Percentiles rank a stretch among this genome's conserved stretches.
These are phyloP conservation scores for Solanum bukasovii DNA, from an alignment of 257 asterid species.

Conservation along the genomic window DNA sequence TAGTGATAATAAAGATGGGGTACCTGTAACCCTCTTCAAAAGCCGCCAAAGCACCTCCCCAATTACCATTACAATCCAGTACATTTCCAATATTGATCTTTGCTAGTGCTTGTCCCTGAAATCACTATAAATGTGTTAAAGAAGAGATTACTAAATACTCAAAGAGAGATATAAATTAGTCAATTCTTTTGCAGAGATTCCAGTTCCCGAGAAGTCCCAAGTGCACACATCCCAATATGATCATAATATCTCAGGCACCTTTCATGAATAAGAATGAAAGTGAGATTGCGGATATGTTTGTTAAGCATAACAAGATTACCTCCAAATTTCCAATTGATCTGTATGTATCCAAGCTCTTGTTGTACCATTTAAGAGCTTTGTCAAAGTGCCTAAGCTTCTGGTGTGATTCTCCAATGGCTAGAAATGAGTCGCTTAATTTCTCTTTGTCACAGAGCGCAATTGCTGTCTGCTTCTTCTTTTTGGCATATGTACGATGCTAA, in stretches of 20 bases:
- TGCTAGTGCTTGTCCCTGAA: slow-evolving; percentile 88
- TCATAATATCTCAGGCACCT: background rate
- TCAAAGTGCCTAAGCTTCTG: slow-evolving; percentile 56
- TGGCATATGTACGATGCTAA: slow-evolving; percentile 63
- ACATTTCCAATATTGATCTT: slow-evolving; percentile 72
- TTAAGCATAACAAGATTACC: slow-evolving; percentile 28
- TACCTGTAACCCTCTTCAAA: slow-evolving; percentile 75
- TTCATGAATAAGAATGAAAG: background rate
- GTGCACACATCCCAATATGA: background rate
- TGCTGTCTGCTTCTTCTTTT: slow-evolving; percentile 59
- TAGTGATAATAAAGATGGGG: slow-evolving; percentile 8
- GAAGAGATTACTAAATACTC: background rate
- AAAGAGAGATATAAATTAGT: background rate
- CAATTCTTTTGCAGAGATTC: background rate
- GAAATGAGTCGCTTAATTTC: slow-evolving; percentile 75
- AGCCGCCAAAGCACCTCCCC: slow-evolving; percentile 61
- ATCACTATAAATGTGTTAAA: slow-evolving; percentile 10
- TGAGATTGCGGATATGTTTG: background rate
- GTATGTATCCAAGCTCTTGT: slow-evolving; percentile 65
- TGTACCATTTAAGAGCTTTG: slow-evolving; percentile 75
- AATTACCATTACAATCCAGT: slow-evolving; percentile 69
- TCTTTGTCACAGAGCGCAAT: slow-evolving; percentile 69
- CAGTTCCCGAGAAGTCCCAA: background rate
- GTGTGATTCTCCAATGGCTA: slow-evolving; percentile 78
- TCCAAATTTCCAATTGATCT: slow-evolving; percentile 71